Evolutionary conservation across 2,329 filamentous ascomycete species (phyloP).

Genomic region (Myriosclerotinia duriaeana): DNA sequence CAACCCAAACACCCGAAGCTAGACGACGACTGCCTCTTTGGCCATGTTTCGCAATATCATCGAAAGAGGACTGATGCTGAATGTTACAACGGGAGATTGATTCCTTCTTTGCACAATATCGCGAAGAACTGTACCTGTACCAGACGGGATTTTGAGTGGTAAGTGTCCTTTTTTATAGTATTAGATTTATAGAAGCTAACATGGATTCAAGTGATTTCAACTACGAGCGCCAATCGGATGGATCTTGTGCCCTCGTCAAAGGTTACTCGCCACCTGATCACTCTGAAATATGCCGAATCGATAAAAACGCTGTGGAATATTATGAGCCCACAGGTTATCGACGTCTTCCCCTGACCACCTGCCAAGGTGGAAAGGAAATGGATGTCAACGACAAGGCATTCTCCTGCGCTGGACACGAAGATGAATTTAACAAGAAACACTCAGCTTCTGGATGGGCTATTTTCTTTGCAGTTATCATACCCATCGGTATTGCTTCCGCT

Average conservation of each 20-base stretch:
- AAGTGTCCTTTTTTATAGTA: slow-evolving; percentile 41
- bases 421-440: slow-evolving; percentile 75
- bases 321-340: slow-evolving; percentile 86
- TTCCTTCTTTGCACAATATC: slow-evolving; percentile 70
- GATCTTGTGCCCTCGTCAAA: slow-evolving; percentile 72
- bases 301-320: slow-evolving; percentile 74
- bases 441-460: slow-evolving; percentile 70
- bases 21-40: slow-evolving; percentile 82
- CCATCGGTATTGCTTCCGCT: slow-evolving; percentile 67
- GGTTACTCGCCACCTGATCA: slow-evolving; percentile 68
- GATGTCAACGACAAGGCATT: slow-evolving; percentile 59
- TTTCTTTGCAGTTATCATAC: slow-evolving; percentile 81
- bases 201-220: slow-evolving; percentile 74
- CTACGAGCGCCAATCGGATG: slow-evolving; percentile 75
- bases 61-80: slow-evolving; percentile 77
- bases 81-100: slow-evolving; percentile 78
- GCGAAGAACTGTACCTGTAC: slow-evolving; percentile 77
- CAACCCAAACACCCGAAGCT: slow-evolving; percentile 78
- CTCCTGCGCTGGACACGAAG: slow-evolving; percentile 75
- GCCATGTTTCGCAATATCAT: slow-evolving; percentile 83
- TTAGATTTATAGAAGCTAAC: slow-evolving; percentile 27
- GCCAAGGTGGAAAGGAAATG: slow-evolving; percentile 69
- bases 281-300: slow-evolving; percentile 53
- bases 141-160: slow-evolving; percentile 90
- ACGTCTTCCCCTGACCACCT: slow-evolving; percentile 85